Evolutionary conservation across 148 eudicot species (phyloP).

Genomic region (Beta vulgaris): DNA sequence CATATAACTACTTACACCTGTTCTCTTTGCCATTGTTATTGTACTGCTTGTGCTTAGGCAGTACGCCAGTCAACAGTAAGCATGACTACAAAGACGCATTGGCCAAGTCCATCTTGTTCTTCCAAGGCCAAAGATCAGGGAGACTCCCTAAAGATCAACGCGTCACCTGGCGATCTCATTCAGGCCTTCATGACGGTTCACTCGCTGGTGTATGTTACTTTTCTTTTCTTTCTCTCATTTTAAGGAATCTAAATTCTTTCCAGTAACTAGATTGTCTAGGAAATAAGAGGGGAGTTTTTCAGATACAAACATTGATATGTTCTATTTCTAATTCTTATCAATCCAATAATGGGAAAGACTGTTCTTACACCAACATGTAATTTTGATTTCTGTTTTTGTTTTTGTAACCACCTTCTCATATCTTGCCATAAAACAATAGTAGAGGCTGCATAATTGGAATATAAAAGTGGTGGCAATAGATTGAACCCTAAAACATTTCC

Average conservation of each 20-base stretch:
- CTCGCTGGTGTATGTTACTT: slow-evolving; percentile 50
- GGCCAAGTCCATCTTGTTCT: slow-evolving; percentile 76
- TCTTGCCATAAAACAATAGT: too few relatives aligned
- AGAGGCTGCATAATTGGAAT: too few relatives aligned
- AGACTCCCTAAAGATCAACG: slow-evolving; percentile 45
- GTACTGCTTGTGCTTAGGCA: slow-evolving; percentile 19
- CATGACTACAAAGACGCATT: slow-evolving; percentile 78
- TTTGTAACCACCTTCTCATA: too few relatives aligned
- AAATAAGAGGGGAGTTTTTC: too few relatives aligned
- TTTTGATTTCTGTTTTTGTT: too few relatives aligned
- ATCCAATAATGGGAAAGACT: too few relatives aligned
- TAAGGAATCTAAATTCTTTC: too few relatives aligned
- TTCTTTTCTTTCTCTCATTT: not conserved
- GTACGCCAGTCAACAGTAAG: slow-evolving; percentile 19
- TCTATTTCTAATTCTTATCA: too few relatives aligned
- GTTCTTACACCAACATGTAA: too few relatives aligned
- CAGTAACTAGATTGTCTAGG: too few relatives aligned
- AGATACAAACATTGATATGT: too few relatives aligned
- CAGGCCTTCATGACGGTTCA: slow-evolving; percentile 66
- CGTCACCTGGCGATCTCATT: slow-evolving; percentile 56
- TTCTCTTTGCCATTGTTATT: slow-evolving; percentile 16
- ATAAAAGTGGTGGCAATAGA: too few relatives aligned
- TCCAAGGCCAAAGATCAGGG: slow-evolving; percentile 90
- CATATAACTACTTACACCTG: slow-evolving; percentile 2
- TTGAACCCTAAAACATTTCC: not conserved